Conservation (phyloP, 2,329 filamentous ascomycete species). For the Colletotrichum sojae region DNA sequence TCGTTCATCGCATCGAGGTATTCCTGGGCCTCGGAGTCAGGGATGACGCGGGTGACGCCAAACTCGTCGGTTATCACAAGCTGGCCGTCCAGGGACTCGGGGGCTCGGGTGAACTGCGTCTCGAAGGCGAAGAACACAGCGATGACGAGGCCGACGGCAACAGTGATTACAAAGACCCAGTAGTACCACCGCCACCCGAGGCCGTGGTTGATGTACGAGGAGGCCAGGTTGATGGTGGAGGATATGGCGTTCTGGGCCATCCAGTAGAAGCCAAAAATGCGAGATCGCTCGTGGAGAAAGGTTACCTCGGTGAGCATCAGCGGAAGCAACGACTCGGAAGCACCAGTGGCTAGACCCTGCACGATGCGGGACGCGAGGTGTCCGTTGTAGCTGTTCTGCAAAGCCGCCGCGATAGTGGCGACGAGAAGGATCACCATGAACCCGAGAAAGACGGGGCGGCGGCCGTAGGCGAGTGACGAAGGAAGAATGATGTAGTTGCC, state of each 20-base stretch:
- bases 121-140: constrained; percentile 57
- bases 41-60: constrained; percentile 51
- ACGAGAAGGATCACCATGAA: constrained; percentile 50
- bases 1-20: constrained; percentile 38
- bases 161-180: constrained; percentile 54
- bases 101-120: constrained; percentile 53
- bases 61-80: constrained; percentile 56
- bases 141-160: constrained; percentile 52
- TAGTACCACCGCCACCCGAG: constrained; percentile 59
- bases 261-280: constrained; percentile 56
- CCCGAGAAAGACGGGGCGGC: constrained; percentile 52
- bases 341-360: constrained; percentile 54
- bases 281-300: constrained; percentile 55
- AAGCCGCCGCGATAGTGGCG: constrained; percentile 51
- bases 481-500: constrained; percentile 56
- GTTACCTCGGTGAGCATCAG: constrained; percentile 55
- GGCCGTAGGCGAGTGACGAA: constrained; percentile 54
- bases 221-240: constrained; percentile 50
- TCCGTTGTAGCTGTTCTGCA: constrained; percentile 50
- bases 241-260: constrained; percentile 54
- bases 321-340: constrained; percentile 56
- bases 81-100: constrained; percentile 50
- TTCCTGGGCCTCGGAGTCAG: constrained; percentile 48
- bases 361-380: constrained; percentile 55
- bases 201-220: constrained; percentile 52